Conservation (phyloP, 805 yeast species). For the Yamadazyma takamatsuzukensis region DNA sequence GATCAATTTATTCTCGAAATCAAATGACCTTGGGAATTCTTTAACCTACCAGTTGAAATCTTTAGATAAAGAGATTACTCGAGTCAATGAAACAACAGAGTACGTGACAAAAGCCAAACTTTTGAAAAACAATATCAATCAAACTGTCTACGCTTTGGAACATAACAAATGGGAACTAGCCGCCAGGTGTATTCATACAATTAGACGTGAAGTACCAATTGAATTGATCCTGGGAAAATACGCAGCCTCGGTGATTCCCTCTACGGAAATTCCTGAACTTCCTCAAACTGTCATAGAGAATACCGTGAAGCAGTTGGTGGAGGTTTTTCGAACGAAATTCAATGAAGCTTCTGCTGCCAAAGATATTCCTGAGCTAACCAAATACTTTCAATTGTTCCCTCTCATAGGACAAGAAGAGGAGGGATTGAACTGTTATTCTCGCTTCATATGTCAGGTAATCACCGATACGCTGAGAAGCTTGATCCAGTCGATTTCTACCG, state of each 20-base stretch:
- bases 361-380: constrained; percentile 68
- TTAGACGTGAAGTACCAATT: constrained; percentile 45
- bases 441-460: constrained; percentile 80
- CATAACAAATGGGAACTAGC: constrained; percentile 73
- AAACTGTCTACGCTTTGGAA: constrained; percentile 66
- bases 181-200: constrained; percentile 55
- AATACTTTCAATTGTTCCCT: constrained; percentile 84
- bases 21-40: constrained; percentile 61
- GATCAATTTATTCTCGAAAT: constrained; percentile 50
- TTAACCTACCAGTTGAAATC: constrained; percentile 68
- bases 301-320: constrained; percentile 59
- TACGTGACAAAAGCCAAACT: constrained; percentile 65
- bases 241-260: constrained; percentile 80
- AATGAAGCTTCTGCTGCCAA: constrained; percentile 61
- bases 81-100: constrained; percentile 57
- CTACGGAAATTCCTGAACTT: constrained; percentile 76
- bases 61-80: constrained; percentile 65
- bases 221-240: constrained; percentile 58
- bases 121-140: constrained; percentile 62
- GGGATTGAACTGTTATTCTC: constrained; percentile 80
- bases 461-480: constrained; percentile 73
- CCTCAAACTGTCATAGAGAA: constrained; percentile 56
- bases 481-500: constrained; percentile 39
- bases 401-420: constrained; percentile 65
- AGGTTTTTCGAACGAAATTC: constrained; percentile 60